Base-by-base conservation (phyloP, 768 basidiomycete genomes). In the Phanerochaete sordida region DNA sequence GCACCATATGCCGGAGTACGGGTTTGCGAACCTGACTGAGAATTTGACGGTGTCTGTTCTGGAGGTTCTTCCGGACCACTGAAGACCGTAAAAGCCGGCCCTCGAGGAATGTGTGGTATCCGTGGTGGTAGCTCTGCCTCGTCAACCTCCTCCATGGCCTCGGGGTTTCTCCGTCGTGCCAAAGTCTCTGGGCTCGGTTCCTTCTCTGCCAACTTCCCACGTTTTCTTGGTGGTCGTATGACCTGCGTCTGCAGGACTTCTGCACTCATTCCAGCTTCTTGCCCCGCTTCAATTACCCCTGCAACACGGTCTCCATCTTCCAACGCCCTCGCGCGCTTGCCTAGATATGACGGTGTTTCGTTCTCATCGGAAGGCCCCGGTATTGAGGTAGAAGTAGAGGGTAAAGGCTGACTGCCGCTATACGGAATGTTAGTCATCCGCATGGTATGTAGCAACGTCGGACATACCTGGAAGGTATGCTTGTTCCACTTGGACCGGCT, bases 301-400 rank as follows among this genome's bases (percentile, higher is more conserved):
- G 76, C 71, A 23, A 77, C 64, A 54, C 76, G 74, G 63, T 77
- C 81, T 12, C 76, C 73, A 9, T 76, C 72, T 1, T 82, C 75
- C 19, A 62, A 19, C 4, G 84, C 83, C 61, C 88, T 78, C 53
- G 77, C 80, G 33, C 86, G 83, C 69, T 90, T 91, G n/a, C 89
- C 88, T 19, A 90, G 77, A 30, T 77, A 74, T 23, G 73, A 79
- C 45, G 78, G 75, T 3, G 80, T 56, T 21, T 21, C 5, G 30
- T 21, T 53, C 23, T 53, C 51, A 19, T 43, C 39, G 8, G 39
- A 43, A 8, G 48, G 24, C 19, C 21, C 26, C 30, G 48, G 48
- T 27, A 50, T 26, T 27, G 48, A 26, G 23, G 5, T 13, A 12
- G 24, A 31, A 50, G 11, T 13, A 26, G 23, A 4, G 30, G 48